Evolutionary conservation across 140 eudicot genomes (phyloP), one percentile per base, ranked within the genome.

Genomic region (Oenanthe javanica): DNA sequence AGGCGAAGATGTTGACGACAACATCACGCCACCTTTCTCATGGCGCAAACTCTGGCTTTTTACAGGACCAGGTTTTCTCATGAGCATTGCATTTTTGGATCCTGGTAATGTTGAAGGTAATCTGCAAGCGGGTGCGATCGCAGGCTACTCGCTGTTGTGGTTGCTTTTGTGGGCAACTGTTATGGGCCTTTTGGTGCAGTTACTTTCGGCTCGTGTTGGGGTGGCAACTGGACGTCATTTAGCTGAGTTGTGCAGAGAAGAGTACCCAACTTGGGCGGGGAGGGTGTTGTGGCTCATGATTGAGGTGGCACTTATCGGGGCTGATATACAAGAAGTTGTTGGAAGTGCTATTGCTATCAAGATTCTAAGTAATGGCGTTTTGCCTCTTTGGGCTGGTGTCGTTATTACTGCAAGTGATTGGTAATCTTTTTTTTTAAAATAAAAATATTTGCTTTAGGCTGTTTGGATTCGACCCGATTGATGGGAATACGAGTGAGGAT

Each of bases 21-120:
- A 79, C 84, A 82, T 40, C 11, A 48, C 91, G 46, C 97, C 98
- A 43, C 96, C 98, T 38, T 94, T 94, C 46, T 91, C 97, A 48
- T 94, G 97, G 96, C 80, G 86, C 55, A 94, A 94, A 84, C 86
- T 94, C 5, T 94, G 98, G 98, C 81, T 90, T 1, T 94, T 94
- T 88, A 94, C 97, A 2, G 97, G 98, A 57, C 97, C 98, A 0
- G 97, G 98, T 9, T 90, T 92, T 81, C 61, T 94, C 76, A 94
- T 94, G 98, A 92, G 98, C 86, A 94, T 94, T 64, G 98, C 97
- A 0, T 94, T 94, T 46, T 63, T 94, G 74, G 98, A 94, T 87
- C 98, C 98, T 77, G 98, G 97, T 6, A 94, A 94, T 77, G 75
- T 92, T 38, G 98, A 94, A 77, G 98, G 98, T 5, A 93, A 94